Evolutionary conservation across 139 green algal genomes (phyloP).

Genomic region (Asterochloris erici): DNA sequence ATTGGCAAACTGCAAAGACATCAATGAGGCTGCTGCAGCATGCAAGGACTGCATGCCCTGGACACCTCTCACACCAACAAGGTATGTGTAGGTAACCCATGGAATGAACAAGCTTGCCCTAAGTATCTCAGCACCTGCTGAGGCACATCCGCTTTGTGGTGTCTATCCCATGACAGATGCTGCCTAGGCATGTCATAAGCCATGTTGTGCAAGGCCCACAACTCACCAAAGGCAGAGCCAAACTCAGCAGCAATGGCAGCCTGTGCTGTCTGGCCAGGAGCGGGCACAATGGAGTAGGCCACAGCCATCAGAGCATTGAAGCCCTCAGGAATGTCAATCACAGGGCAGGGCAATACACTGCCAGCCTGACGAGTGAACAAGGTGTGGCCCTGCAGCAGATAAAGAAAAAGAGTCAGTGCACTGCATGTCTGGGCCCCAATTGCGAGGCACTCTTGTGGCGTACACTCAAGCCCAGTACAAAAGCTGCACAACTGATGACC

Average conservation of each 20-base stretch:
- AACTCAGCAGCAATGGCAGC: not conserved
- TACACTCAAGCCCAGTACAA: no score
- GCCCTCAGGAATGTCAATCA: constrained; percentile 22
- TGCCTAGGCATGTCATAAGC: not conserved
- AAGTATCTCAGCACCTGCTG: no score
- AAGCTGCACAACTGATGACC: no score
- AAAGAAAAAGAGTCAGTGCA: constrained; percentile 15
- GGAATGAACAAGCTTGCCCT: no score
- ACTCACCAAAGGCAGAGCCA: constrained; percentile 10
- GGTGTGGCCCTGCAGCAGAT: constrained; percentile 25
- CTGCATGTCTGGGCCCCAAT: no score
- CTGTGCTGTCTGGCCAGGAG: not conserved
- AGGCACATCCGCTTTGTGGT: no score
- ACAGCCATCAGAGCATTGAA: constrained; percentile 29
- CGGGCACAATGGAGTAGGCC: not conserved
- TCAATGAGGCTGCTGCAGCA: no score
- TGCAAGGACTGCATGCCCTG: no score
- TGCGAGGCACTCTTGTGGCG: no score
- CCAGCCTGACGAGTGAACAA: constrained; percentile 26
- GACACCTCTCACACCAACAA: no score
- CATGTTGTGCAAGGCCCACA: not conserved
- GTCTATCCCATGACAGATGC: no score
- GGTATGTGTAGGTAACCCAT: no score
- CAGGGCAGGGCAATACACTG: constrained; percentile 15
- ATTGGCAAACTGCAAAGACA: not conserved